Conservation (phyloP, 1,139 yeast genomes). For the Yamadazyma diospyri region DNA sequence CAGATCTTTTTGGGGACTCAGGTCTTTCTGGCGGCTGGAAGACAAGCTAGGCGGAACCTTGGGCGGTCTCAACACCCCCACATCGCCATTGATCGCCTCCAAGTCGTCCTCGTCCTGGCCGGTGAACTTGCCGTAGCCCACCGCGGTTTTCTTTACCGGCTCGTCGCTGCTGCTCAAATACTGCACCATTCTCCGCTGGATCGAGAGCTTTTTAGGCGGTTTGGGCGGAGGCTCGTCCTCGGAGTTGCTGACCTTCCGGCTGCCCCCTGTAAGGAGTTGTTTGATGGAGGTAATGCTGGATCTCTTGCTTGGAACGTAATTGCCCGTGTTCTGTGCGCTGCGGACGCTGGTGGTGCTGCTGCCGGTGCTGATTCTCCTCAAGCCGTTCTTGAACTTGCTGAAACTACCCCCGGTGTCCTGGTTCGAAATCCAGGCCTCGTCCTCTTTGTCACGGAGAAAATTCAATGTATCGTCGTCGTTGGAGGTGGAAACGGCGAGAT, state of each 20-base stretch:
- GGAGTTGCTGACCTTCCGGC: constrained; percentile 10
- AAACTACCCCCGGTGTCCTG: constrained; percentile 48
- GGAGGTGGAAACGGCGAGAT: constrained; percentile 16
- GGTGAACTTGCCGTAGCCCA: constrained; percentile 74
- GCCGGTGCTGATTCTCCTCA: constrained; percentile 42
- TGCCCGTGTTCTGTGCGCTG: constrained; percentile 23
- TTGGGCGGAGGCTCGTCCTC: constrained; percentile 11
- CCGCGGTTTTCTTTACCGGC: constrained; percentile 51
- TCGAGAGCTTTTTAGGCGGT: constrained; percentile 36
- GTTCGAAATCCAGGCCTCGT: constrained; percentile 15
- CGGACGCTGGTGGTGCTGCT: constrained; percentile 18
- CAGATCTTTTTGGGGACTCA: neutral
- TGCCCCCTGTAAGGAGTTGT: constrained; percentile 40
- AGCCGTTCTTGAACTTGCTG: constrained; percentile 33
- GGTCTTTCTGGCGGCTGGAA: constrained; percentile 3
- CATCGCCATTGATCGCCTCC: constrained; percentile 30
- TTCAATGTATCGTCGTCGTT: constrained; percentile 41
- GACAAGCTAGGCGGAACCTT: constrained; percentile 28
- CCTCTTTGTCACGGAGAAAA: constrained; percentile 54
- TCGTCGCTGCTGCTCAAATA: constrained; percentile 49
- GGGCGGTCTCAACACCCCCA: constrained; percentile 23
- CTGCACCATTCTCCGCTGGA: constrained; percentile 67
- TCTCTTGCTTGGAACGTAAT: constrained; percentile 23
- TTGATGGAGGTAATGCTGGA: constrained; percentile 42
- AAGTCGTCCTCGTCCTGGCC: constrained; percentile 41